Evolutionary conservation across 208 protist genomes (phyloP).

Genomic region (Leptomonas pyrrhocoris): DNA sequence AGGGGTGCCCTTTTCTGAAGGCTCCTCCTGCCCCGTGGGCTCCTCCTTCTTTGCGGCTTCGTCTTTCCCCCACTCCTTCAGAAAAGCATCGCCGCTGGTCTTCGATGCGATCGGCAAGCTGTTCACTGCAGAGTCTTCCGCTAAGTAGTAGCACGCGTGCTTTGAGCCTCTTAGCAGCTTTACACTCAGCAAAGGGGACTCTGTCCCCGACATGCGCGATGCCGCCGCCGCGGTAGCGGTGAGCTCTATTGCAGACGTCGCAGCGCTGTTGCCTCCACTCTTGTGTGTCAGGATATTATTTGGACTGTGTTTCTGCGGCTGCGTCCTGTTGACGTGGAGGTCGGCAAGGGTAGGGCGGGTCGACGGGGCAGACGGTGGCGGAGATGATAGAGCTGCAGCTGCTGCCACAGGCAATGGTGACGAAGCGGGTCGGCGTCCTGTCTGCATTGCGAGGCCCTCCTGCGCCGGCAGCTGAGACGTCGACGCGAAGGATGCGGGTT

Average conservation of each 20-base stretch:
- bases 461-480: background rate
- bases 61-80: background rate
- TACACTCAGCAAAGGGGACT: slow-evolving; percentile 11
- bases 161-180: slow-evolving; percentile 10
- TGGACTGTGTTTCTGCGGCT: background rate
- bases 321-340: background rate
- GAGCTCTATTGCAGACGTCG: background rate
- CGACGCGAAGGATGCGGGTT: background rate
- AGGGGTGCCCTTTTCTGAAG: background rate
- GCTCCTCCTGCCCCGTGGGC: background rate
- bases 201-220: background rate
- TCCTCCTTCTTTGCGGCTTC: background rate
- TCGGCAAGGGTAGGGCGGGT: background rate
- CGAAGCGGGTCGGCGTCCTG: background rate
- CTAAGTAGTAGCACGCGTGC: slow-evolving; percentile 18
- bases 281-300: background rate
- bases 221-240: background rate
- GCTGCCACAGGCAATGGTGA: too few relatives aligned
- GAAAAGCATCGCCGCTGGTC: too few relatives aligned
- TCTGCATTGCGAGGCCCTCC: background rate
- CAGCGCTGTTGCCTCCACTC: background rate
- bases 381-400: background rate
- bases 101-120: background rate
- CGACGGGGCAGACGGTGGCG: background rate
- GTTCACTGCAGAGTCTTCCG: background rate